phyloP scores from a whole-genome alignment of 306 rosid genomes.

The Chamaecrista fasciculata region DNA sequence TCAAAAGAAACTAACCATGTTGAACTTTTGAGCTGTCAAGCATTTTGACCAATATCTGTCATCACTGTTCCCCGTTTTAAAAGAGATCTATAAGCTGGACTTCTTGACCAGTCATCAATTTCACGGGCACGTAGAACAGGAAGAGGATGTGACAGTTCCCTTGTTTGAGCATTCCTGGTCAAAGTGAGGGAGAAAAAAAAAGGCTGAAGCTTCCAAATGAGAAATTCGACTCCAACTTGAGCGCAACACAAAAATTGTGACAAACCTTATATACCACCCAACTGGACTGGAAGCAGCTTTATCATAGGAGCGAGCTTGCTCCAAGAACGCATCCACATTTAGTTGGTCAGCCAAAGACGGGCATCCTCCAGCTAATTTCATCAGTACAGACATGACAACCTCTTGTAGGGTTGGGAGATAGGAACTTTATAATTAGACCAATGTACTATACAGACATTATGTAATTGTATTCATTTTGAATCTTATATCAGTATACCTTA shows the following conservation, averaged over 20 bases:
- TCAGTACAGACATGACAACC: slow-evolving; percentile 96
- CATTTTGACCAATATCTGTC: slow-evolving; percentile 24
- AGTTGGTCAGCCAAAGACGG: slow-evolving; percentile 96
- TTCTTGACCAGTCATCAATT: slow-evolving; percentile 93
- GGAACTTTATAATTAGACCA: slow-evolving; percentile 34
- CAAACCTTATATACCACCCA: slow-evolving; percentile 94
- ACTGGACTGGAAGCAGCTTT: slow-evolving; percentile 93
- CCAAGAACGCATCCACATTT: slow-evolving; percentile 91
- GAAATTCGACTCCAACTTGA: slow-evolving; percentile 4
- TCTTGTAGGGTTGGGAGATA: slow-evolving; percentile 61
- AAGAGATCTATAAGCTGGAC: slow-evolving; percentile 58
- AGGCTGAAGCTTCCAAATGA: slow-evolving; percentile 24
- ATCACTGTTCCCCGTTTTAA: slow-evolving; percentile 55
- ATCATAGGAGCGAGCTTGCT: slow-evolving; percentile 97
- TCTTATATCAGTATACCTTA: slow-evolving; percentile 48
- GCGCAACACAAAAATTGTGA: background rate
- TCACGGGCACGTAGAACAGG: slow-evolving; percentile 96
- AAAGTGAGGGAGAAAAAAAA: background rate
- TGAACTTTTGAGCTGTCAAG: slow-evolving; percentile 20
- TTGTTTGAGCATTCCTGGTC: slow-evolving; percentile 87
- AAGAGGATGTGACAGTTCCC: slow-evolving; percentile 90
- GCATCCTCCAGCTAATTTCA: slow-evolving; percentile 97
- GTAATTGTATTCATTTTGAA: slow-evolving; percentile 2
- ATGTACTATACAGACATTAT: background rate
- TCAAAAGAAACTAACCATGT: slow-evolving; percentile 28